Evolutionary conservation across 2,329 filamentous ascomycete genomes (phyloP).

Genomic region (Tolypocladium endophyticum): DNA sequence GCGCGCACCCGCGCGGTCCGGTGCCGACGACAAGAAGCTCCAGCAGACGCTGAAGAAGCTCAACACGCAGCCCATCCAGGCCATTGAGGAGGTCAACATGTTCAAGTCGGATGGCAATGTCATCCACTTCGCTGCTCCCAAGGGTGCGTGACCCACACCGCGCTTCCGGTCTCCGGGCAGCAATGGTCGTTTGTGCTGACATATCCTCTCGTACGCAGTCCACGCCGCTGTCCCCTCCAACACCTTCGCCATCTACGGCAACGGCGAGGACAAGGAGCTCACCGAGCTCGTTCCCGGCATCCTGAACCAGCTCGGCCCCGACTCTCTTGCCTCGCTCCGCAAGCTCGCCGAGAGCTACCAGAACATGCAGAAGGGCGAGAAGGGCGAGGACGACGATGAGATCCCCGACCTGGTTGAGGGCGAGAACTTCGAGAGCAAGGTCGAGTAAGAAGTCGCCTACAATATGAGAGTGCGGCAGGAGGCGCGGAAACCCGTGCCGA

Average conservation of each 20-base stretch:
- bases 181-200: background rate
- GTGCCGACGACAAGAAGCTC: conserved; percentile 99
- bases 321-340: conserved; percentile 92
- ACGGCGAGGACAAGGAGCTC: conserved; percentile 98
- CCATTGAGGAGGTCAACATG: conserved; percentile 99
- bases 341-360: conserved; percentile 99
- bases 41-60: conserved; percentile 97
- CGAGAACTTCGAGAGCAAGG: conserved; percentile 97
- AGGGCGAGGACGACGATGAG: conserved; percentile 80
- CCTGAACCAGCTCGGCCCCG: conserved; percentile 97
- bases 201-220: conserved; percentile 42
- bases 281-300: conserved; percentile 98
- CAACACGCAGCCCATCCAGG: conserved; percentile 98
- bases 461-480: background rate
- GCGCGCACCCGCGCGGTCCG: conserved; percentile 87
- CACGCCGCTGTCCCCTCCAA: conserved; percentile 95
- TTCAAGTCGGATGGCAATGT: conserved; percentile 99
- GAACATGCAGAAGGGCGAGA: conserved; percentile 92
- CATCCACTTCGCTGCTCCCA: conserved; percentile 96
- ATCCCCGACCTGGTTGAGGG: conserved; percentile 96
- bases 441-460: conserved; percentile 54
- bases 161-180: background rate
- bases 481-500: background rate
- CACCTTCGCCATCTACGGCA: conserved; percentile 99
- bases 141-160: conserved; percentile 56